A percentile compares a stretch with the other conserved stretches of the same genome.
Evolutionary conservation across 2,329 filamentous ascomycete species (phyloP).

Genomic region (Alternaria brassicicola): DNA sequence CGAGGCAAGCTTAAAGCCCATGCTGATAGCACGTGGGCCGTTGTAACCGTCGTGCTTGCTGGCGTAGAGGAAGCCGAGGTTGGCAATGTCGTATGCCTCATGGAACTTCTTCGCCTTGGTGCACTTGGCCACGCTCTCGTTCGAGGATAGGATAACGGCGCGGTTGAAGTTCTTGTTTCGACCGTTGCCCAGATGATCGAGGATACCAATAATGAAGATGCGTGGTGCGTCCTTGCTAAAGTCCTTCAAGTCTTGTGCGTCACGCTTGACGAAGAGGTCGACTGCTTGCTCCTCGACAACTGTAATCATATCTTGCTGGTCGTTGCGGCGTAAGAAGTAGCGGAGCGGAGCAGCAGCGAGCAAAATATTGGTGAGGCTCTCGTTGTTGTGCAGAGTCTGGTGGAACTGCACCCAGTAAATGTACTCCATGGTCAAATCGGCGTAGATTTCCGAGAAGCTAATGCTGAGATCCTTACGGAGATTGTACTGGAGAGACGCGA

Average conservation of each 20-base stretch:
- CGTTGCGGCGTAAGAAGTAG: constrained; percentile 32
- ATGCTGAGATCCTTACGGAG: constrained; percentile 49
- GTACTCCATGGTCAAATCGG: constrained; percentile 50
- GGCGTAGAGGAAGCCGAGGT: constrained; percentile 42
- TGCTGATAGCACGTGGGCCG: constrained; percentile 41
- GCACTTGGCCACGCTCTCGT: constrained; percentile 31
- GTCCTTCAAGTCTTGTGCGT: constrained; percentile 34
- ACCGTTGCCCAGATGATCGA: constrained; percentile 39
- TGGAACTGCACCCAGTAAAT: constrained; percentile 44
- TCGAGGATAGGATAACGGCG: constrained; percentile 36
- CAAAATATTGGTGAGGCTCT: constrained; percentile 45
- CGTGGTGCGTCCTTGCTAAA: constrained; percentile 39
- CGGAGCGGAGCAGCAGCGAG: constrained; percentile 42
- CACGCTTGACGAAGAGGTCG: constrained; percentile 36
- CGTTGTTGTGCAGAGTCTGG: constrained; percentile 43
- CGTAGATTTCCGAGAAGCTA: constrained; percentile 52
- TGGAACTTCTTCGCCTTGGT: constrained; percentile 40
- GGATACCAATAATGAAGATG: constrained; percentile 39
- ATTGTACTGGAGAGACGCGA: constrained; percentile 55
- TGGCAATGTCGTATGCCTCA: constrained; percentile 44
- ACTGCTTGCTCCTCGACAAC: constrained; percentile 38
- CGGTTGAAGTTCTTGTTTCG: constrained; percentile 39
- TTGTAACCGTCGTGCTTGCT: constrained; percentile 43
- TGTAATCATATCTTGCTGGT: constrained; percentile 29
- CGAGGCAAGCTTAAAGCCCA: constrained; percentile 47